Conservation (phyloP, 2,329 filamentous ascomycete species). For the Endoconidiophora laricicola region DNA sequence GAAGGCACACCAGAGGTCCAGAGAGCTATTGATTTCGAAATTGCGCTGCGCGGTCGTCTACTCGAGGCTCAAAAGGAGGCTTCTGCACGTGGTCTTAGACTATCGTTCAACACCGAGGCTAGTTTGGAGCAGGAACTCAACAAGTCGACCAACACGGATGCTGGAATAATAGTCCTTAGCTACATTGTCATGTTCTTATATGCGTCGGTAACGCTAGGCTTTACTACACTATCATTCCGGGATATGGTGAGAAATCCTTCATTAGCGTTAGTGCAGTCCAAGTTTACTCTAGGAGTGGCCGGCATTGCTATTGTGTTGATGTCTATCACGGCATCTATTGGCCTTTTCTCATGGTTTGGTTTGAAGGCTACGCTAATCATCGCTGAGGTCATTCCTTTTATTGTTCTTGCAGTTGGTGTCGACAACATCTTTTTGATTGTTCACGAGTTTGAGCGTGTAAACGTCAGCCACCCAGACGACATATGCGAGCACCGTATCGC, state of each 20-base stretch:
- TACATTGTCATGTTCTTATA: slow-evolving; percentile 99
- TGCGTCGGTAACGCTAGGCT: slow-evolving; percentile 80
- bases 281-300: slow-evolving; percentile 86
- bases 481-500: slow-evolving; percentile 74
- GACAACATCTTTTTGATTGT: slow-evolving; percentile 99
- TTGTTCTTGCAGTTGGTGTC: slow-evolving; percentile 88
- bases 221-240: slow-evolving; percentile 60
- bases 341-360: slow-evolving; percentile 78
- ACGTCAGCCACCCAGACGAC: slow-evolving; percentile 77
- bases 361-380: slow-evolving; percentile 96
- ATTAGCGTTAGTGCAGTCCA: slow-evolving; percentile 80
- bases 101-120: slow-evolving; percentile 92
- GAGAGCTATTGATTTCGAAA: slow-evolving; percentile 79
- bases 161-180: slow-evolving; percentile 89
- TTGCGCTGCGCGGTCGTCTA: slow-evolving; percentile 56
- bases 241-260: slow-evolving; percentile 70
- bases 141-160: slow-evolving; percentile 95
- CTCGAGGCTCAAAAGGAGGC: slow-evolving; percentile 71
- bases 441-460: slow-evolving; percentile 92
- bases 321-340: slow-evolving; percentile 91
- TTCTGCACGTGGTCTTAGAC: slow-evolving; percentile 53
- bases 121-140: slow-evolving; percentile 92
- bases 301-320: slow-evolving; percentile 93
- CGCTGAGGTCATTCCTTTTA: slow-evolving; percentile 93
- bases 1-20: slow-evolving; percentile 56